These are phyloP conservation scores for Moricandia arvensis DNA, from an alignment of 345 rosid genomes.

Conservation along the genomic window DNA sequence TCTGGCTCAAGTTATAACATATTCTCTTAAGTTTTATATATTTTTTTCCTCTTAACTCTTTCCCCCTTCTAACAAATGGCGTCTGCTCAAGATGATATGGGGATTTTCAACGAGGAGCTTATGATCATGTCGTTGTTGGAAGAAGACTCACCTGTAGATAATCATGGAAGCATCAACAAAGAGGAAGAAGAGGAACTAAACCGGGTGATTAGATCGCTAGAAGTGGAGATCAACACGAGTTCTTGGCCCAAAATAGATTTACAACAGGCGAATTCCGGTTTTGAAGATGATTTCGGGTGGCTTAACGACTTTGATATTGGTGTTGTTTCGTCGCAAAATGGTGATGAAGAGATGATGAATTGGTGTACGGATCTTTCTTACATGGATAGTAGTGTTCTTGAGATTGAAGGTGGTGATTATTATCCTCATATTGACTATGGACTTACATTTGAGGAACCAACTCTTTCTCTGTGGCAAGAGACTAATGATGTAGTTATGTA, in stretches of 20 bases:
- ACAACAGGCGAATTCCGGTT: no score
- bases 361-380: conserved; percentile 45
- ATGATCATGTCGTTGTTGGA: conserved; percentile 39
- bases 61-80: conserved; percentile 31
- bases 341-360: conserved; percentile 44
- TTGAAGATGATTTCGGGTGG: conserved; percentile 27
- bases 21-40: neutral
- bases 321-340: conserved; percentile 34
- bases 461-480: conserved; percentile 47
- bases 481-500: conserved; percentile 32
- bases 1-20: conserved; percentile 13
- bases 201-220: conserved; percentile 47
- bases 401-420: conserved; percentile 35
- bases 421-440: conserved; percentile 39
- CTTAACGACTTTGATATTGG: conserved; percentile 31
- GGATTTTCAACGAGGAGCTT: conserved; percentile 28
- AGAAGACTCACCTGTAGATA: conserved; percentile 44
- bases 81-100: conserved; percentile 25
- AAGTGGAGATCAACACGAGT: conserved; percentile 46
- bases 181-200: conserved; percentile 44
- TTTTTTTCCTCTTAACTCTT: neutral
- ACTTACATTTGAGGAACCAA: conserved; percentile 40
- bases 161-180: conserved; percentile 23
- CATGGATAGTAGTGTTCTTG: conserved; percentile 30
- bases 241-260: no score